These are phyloP conservation scores for Fragilariopsis cylindrus DNA, from an alignment of 108 stramenopile genomes.

Conservation along the genomic window DNA sequence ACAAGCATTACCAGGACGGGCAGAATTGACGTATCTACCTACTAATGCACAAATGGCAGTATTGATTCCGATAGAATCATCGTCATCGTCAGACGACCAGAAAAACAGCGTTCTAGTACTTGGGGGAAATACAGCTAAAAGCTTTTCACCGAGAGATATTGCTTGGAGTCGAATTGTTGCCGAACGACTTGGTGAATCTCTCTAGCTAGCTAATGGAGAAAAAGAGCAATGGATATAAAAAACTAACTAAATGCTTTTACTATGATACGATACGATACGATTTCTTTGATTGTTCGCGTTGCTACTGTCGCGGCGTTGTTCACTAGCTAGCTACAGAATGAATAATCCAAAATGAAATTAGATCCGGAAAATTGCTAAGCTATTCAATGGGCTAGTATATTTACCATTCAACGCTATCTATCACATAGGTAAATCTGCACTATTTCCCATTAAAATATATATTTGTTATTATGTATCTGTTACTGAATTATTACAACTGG, in stretches of 20 bases:
- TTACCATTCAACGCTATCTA: no score
- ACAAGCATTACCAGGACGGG: constrained; percentile 77
- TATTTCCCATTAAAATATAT: no score
- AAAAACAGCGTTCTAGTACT: constrained; percentile 55
- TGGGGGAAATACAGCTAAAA: constrained; percentile 76
- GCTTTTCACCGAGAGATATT: constrained; percentile 79
- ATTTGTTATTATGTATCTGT: no score
- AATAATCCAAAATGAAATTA: no score
- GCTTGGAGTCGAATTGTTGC: constrained; percentile 80
- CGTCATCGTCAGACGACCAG: background rate
- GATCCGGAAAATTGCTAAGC: no score
- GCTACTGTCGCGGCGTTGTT: no score
- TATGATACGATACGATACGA: background rate
- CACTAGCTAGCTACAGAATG: no score
- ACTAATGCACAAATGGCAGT: constrained; percentile 73
- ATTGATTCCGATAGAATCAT: constrained; percentile 45
- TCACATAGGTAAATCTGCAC: no score
- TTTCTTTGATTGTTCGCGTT: background rate
- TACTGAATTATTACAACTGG: no score
- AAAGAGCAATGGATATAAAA: background rate
- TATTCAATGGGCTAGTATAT: no score
- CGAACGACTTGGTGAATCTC: constrained; percentile 46
- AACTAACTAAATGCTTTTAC: no score
- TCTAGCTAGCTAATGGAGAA: background rate
- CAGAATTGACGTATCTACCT: constrained; percentile 81